Conservation (phyloP, 1,284 basidiomycete species). For the Tremellales sp. region DNA sequence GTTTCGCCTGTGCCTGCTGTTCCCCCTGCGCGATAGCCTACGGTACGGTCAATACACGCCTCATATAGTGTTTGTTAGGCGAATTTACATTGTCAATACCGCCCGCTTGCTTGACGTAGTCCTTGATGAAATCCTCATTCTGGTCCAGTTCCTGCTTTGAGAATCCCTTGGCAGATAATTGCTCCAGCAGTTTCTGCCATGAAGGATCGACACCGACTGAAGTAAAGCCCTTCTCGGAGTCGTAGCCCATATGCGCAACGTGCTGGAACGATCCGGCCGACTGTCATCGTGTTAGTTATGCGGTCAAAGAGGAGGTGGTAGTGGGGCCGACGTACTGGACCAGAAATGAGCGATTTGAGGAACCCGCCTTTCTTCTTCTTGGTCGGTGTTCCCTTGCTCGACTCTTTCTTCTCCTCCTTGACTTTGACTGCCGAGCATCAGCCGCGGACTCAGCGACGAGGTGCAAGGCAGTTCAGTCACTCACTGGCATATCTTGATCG, state of each 20-base stretch:
- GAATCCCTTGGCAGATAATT: constrained; percentile 68
- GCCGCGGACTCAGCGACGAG: background rate
- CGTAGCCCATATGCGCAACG: constrained; percentile 93
- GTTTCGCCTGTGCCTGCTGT: constrained; percentile 9
- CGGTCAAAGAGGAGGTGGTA: background rate
- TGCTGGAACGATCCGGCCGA: constrained; percentile 75
- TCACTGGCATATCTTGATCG: constrained; percentile 62
- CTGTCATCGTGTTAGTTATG: constrained; percentile 11
- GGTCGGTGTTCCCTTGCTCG: constrained; percentile 23
- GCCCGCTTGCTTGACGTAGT: constrained; percentile 65
- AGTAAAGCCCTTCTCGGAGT: constrained; percentile 78
- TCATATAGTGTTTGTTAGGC: background rate
- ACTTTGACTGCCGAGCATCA: constrained; percentile 30
- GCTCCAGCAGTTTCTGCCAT: constrained; percentile 74
- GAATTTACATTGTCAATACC: constrained; percentile 40
- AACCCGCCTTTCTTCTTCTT: constrained; percentile 72
- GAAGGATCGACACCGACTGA: constrained; percentile 86
- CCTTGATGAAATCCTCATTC: constrained; percentile 85
- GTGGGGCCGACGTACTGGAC: constrained; percentile 53
- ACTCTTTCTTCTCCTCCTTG: constrained; percentile 36
- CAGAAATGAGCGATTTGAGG: constrained; percentile 87
- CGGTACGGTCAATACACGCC: too few relatives aligned
- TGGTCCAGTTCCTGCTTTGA: constrained; percentile 60
- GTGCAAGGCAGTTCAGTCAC: constrained; percentile 20
- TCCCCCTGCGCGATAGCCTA: too few relatives aligned